phyloP scores from a whole-genome alignment of 768 basidiomycete species.

The Pleurotus cornucopiae region DNA sequence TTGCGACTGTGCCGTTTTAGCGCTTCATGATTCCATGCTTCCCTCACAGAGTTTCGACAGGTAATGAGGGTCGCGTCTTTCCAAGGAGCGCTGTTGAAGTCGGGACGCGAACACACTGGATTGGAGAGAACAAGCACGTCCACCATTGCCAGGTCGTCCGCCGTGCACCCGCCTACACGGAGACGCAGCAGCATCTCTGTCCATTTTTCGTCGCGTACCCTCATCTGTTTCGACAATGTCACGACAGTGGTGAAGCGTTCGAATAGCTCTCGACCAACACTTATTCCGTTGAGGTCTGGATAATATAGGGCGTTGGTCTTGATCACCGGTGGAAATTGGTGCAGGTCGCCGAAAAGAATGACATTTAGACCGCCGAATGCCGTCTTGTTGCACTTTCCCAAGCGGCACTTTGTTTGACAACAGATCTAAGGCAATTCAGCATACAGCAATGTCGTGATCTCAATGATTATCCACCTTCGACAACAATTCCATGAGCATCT shows the following conservation, averaged over 20 bases:
- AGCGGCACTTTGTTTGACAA: no score
- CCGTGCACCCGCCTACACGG: conserved; percentile 17
- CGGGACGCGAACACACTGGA: not conserved
- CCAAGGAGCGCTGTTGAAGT: conserved; percentile 22
- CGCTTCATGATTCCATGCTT: no score
- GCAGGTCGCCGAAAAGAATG: conserved; percentile 28
- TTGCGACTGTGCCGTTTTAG: no score
- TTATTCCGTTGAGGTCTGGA: not conserved
- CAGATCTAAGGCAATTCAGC: no score
- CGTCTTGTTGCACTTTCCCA: no score
- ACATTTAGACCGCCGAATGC: conserved; percentile 8
- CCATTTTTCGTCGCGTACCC: conserved; percentile 27
- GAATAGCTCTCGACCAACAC: conserved; percentile 18
- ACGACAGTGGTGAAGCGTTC: conserved; percentile 25
- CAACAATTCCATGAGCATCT: no score
- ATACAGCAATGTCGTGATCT: no score
- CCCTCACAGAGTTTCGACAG: no score
- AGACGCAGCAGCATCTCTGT: conserved; percentile 20
- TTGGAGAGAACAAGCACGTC: conserved; percentile 16
- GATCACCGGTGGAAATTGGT: conserved; percentile 26
- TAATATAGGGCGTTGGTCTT: conserved; percentile 20
- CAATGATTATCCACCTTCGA: no score
- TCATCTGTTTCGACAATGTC: conserved; percentile 26
- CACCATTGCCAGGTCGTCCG: conserved; percentile 23
- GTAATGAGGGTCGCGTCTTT: no score